Base-by-base conservation (phyloP, 2,329 filamentous ascomycete species). In the Celoporthe dispersa region DNA sequence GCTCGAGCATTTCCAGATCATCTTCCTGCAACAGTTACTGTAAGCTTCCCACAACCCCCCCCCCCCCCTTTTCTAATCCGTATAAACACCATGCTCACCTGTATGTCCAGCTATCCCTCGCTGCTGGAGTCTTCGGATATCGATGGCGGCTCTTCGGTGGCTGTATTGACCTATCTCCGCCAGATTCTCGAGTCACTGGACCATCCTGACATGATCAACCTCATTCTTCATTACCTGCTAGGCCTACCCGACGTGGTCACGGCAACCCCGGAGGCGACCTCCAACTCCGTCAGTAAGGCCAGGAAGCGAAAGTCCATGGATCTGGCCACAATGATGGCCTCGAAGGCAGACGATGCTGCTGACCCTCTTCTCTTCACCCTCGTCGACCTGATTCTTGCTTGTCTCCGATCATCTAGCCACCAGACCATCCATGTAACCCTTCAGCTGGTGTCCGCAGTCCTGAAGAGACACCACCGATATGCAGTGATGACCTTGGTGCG, bases 81-180 rank as follows among this genome's bases (percentile, higher is more conserved):
- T 31, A 14, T 33, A 25, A 19, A 33, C 25, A 33, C 8, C n/a
- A 51, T 61, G 28, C 44, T 64, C 63, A 57, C 63, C 74, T 48
- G 77, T 70, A 6, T 2, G 51, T 28, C 2, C 73, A 96, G 93
- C 82, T 97, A 99, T 78, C 96, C 96, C 1, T 99, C 97, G 1
- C 85, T 99, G 41, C 86, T 99, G 19, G 95, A 99, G 80, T 99
- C 96, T 12, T 98, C 96, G 1, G 96, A 99, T 81, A 92, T 97
- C 53, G 95, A 98, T 80, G 96, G 95, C 74, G 96, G 96, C 67
- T 99, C 96, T 8, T 97, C 96, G 0, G 94, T 98, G 31, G 96
- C 96, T 3, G 96, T 99, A 16, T 85, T 98, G 73, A 98, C 94
- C 1, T 98, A 99, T 79, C 85, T 99, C 48, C 91, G 92, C 70